Evolutionary conservation across 345 rosid genomes (phyloP).

Genomic region (Arabis alpina): DNA sequence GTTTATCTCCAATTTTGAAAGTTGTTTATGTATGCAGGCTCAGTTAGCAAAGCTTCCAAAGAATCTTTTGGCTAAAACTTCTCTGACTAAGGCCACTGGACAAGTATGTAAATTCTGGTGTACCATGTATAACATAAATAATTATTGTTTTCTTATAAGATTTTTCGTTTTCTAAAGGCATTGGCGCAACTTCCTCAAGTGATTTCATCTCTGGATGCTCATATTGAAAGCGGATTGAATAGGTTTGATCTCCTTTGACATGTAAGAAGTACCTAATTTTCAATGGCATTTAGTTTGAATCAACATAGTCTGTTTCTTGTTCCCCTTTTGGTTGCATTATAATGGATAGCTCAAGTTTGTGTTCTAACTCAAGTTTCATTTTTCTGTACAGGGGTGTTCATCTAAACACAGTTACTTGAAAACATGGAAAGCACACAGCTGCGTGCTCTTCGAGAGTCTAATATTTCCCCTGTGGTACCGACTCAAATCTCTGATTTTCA

Average conservation of each 20-base stretch:
- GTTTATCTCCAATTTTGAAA: not conserved
- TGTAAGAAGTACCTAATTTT: not conserved
- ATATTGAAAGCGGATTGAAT: slow-evolving; percentile 70
- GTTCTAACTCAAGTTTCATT: slow-evolving; percentile 20
- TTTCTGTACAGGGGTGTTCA: slow-evolving; percentile 30
- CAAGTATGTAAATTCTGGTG: slow-evolving; percentile 52
- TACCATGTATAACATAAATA: not conserved
- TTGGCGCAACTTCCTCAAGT: slow-evolving; percentile 83
- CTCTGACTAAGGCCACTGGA: slow-evolving; percentile 71
- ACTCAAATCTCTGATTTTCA: slow-evolving; percentile 15
- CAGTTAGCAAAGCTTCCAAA: slow-evolving; percentile 82
- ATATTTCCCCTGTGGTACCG: slow-evolving; percentile 30
- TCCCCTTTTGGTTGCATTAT: not conserved
- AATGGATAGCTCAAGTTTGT: slow-evolving; percentile 2
- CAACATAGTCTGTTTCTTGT: not conserved
- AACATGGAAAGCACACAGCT: slow-evolving; percentile 46
- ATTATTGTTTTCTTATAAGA: not conserved
- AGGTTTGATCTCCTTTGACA: slow-evolving; percentile 50
- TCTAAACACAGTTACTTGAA: slow-evolving; percentile 44
- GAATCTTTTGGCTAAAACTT: slow-evolving; percentile 75
- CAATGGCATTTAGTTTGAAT: too few species aligned
- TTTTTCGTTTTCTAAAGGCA: slow-evolving; percentile 44
- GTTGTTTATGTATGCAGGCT: slow-evolving; percentile 47
- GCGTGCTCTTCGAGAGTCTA: slow-evolving; percentile 43
- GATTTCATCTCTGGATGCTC: slow-evolving; percentile 79